Percentiles rank a stretch among this genome's conserved stretches.
Evolutionary conservation across 2,329 filamentous ascomycete species (phyloP).

Genomic region (Trichoderma guizhouense): DNA sequence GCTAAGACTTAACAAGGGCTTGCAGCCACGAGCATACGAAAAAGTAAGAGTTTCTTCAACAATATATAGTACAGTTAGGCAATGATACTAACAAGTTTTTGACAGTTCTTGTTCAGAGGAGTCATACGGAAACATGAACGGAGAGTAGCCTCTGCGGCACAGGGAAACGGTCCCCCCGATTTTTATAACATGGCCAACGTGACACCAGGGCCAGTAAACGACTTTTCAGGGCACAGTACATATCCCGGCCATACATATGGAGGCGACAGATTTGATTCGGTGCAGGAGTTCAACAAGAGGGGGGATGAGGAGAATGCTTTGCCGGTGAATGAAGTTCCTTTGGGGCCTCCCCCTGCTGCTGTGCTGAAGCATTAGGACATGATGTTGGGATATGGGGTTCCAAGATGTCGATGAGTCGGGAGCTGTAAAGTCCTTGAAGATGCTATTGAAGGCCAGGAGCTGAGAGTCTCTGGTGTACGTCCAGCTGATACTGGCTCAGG

Average conservation of each 20-base stretch:
- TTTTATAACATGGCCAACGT: conserved; percentile 37
- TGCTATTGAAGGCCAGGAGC: neutral
- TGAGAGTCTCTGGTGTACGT: neutral
- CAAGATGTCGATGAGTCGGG: neutral
- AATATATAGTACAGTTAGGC: neutral
- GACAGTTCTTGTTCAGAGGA: conserved; percentile 51
- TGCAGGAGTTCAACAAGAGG: conserved; percentile 31
- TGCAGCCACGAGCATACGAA: conserved; percentile 66
- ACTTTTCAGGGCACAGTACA: conserved; percentile 54
- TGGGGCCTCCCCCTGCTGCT: conserved; percentile 45
- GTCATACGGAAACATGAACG: conserved; percentile 18
- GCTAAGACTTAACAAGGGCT: conserved; percentile 61
- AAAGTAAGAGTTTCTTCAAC: conserved; percentile 47
- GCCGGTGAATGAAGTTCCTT: conserved; percentile 40
- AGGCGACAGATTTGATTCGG: conserved; percentile 52
- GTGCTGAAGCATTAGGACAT: neutral
- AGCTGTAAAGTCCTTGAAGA: neutral
- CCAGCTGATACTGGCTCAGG: too few relatives aligned
- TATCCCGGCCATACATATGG: conserved; percentile 50
- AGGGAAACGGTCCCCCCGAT: conserved; percentile 23
- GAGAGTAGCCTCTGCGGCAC: conserved; percentile 20
- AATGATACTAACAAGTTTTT: neutral
- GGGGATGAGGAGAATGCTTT: conserved; percentile 26
- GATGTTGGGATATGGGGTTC: neutral
- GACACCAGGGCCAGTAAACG: conserved; percentile 57